These are phyloP conservation scores for Chaetomium cochliodes DNA, from an alignment of 495 filamentous ascomycete genomes.

Conservation along the genomic window DNA sequence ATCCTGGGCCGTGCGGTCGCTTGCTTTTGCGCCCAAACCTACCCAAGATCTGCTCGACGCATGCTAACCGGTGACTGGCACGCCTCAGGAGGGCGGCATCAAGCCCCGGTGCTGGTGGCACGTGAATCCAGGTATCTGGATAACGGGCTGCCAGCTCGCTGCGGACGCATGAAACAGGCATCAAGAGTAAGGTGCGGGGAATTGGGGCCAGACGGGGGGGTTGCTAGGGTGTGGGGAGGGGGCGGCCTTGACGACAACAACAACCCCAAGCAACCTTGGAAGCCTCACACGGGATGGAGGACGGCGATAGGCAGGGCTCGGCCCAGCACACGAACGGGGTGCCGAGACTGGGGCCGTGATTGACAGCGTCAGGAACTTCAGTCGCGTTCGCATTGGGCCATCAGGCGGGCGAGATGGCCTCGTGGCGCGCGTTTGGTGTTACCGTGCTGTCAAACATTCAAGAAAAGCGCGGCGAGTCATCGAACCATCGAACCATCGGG, in stretches of 20 bases:
- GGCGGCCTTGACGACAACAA: too few species aligned
- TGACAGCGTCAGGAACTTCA: not conserved
- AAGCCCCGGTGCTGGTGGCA: slow-evolving; percentile 6
- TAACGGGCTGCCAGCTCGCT: slow-evolving; percentile 18
- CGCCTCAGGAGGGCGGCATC: not conserved
- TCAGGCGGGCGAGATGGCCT: not conserved
- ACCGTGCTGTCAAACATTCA: slow-evolving; percentile 12
- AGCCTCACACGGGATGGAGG: slow-evolving; percentile 7
- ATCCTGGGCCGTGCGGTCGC: slow-evolving; percentile 22
- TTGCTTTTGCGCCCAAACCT: slow-evolving; percentile 28
- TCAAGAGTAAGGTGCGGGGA: slow-evolving; percentile 11
- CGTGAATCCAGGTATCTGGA: slow-evolving; percentile 23
- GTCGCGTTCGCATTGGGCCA: slow-evolving; percentile 8
- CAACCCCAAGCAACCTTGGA: not conserved
- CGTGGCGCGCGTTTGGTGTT: slow-evolving; percentile 9
- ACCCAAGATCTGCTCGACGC: slow-evolving; percentile 24
- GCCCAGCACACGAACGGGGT: slow-evolving; percentile 15
- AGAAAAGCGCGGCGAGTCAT: not conserved
- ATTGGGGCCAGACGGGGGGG: slow-evolving; percentile 1
- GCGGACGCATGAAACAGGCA: slow-evolving; percentile 17
- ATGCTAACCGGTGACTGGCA: slow-evolving; percentile 20
- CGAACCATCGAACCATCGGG: too few species aligned
- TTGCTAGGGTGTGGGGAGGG: not conserved
- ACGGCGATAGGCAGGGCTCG: slow-evolving; percentile 14
- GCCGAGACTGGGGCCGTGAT: slow-evolving; percentile 12